Percentiles rank a stretch among this genome's conserved stretches.
Evolutionary conservation across 805 yeast genomes (phyloP).

Genomic region (Metschnikowia gelsemii): DNA sequence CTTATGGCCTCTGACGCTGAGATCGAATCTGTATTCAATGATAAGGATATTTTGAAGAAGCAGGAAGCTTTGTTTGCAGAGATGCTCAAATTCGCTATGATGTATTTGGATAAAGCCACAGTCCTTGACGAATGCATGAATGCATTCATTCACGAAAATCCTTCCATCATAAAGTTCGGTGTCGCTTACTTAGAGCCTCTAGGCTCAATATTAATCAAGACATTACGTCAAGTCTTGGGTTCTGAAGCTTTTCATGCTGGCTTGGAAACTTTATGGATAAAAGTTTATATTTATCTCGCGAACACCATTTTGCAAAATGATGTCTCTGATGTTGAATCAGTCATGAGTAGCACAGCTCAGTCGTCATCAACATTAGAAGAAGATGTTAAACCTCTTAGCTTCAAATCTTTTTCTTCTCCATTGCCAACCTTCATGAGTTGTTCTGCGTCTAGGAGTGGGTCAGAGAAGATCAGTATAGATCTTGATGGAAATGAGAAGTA

Average conservation of each 20-base stretch:
- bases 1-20: slow-evolving; percentile 33
- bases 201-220: slow-evolving; percentile 40
- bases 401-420: slow-evolving; percentile 11
- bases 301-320: slow-evolving; percentile 32
- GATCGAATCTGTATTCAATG: slow-evolving; percentile 24
- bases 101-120: slow-evolving; percentile 29
- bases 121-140: slow-evolving; percentile 35
- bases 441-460: neutral
- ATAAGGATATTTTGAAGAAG: slow-evolving; percentile 24
- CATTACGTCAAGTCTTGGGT: slow-evolving; percentile 39
- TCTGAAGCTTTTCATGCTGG: slow-evolving; percentile 28
- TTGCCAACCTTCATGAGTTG: slow-evolving; percentile 7
- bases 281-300: slow-evolving; percentile 41
- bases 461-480: slow-evolving; percentile 25
- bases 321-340: slow-evolving; percentile 28
- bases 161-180: slow-evolving; percentile 25
- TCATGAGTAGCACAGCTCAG: slow-evolving; percentile 14
- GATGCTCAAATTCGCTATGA: slow-evolving; percentile 32
- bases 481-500: slow-evolving; percentile 36
- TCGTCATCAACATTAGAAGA: slow-evolving; percentile 9
- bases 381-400: slow-evolving; percentile 28
- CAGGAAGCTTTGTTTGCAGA: slow-evolving; percentile 40
- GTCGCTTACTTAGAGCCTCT: slow-evolving; percentile 39
- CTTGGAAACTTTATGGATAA: slow-evolving; percentile 41
- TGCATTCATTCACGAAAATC: slow-evolving; percentile 34